Conservation (phyloP, 352 stramenopile species). For the Globisporangium abappressorium region DNA sequence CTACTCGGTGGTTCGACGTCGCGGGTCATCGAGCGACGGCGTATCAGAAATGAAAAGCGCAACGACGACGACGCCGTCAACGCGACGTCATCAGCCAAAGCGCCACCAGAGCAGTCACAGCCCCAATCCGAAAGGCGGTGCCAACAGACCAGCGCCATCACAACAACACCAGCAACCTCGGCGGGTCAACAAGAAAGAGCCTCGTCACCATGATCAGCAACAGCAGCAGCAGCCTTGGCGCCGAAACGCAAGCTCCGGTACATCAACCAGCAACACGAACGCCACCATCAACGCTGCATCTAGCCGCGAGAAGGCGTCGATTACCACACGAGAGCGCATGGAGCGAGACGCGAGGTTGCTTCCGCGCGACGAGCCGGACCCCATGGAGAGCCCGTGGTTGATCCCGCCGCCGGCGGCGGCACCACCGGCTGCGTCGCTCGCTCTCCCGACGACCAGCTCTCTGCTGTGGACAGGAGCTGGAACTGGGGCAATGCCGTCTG, state of each 20-base stretch:
- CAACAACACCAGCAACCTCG: conserved; percentile 4
- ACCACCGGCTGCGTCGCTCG: neutral
- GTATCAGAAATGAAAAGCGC: conserved; percentile 8
- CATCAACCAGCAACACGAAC: conserved; percentile 2
- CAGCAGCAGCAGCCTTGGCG: conserved; percentile 11
- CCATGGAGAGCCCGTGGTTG: neutral
- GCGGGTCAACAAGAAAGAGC: conserved; percentile 10
- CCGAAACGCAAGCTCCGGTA: neutral
- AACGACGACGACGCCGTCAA: neutral
- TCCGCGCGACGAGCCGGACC: neutral
- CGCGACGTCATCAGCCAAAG: conserved; percentile 8
- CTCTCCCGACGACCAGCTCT: conserved; percentile 4
- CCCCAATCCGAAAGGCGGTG: neutral
- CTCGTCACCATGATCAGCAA: neutral
- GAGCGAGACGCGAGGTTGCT: conserved; percentile 1
- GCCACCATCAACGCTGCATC: neutral
- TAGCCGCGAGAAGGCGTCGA: conserved; percentile 1
- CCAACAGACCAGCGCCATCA: neutral
- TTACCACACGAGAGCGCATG: conserved; percentile 22
- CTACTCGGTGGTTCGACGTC: conserved; percentile 53
- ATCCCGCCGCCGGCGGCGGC: neutral
- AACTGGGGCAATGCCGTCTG: neutral
- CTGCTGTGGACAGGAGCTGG: conserved; percentile 4
- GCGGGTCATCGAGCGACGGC: conserved; percentile 11
- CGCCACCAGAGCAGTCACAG: conserved; percentile 10